phyloP scores from a whole-genome alignment of 1,139 yeast species.

The Pneumocystis wakefieldiae region DNA sequence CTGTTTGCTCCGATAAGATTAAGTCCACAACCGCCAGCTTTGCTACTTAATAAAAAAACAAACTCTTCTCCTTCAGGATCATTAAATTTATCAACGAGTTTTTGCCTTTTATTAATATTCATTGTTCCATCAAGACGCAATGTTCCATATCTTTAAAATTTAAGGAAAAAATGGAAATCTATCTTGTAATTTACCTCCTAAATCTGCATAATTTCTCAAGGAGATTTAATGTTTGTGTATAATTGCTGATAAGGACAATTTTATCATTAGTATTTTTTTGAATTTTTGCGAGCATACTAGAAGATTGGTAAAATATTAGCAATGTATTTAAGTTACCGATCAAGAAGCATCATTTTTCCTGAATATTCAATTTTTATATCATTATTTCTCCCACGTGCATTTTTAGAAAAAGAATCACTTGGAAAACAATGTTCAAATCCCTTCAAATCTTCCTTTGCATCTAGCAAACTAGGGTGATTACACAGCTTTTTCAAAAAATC shows the following conservation, averaged over 20 bases:
- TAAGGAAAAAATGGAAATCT: neutral
- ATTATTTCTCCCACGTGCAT: constrained; percentile 37
- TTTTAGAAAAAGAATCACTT: constrained; percentile 44
- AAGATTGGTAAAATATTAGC: constrained; percentile 21
- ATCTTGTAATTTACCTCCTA: constrained; percentile 25
- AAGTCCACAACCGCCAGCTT: constrained; percentile 99
- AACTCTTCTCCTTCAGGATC: constrained; percentile 83
- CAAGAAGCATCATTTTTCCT: constrained; percentile 42
- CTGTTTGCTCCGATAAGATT: constrained; percentile 93
- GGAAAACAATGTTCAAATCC: constrained; percentile 52
- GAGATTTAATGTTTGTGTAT: constrained; percentile 83
- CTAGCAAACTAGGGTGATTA: constrained; percentile 77
- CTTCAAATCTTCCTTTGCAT: constrained; percentile 59
- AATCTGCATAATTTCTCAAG: constrained; percentile 73
- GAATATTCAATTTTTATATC: constrained; percentile 47
- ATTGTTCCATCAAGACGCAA: constrained; percentile 83
- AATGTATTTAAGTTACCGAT: constrained; percentile 16
- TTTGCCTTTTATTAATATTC: constrained; percentile 84
- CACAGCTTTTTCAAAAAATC: constrained; percentile 78
- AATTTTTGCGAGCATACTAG: constrained; percentile 59
- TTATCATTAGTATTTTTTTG: constrained; percentile 76
- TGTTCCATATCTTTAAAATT: constrained; percentile 39
- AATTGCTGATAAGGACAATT: constrained; percentile 84
- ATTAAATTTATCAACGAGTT: constrained; percentile 77
- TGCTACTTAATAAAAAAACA: constrained; percentile 74